These are phyloP conservation scores for Emmonsiellopsis sp. DNA, from an alignment of 2,329 filamentous ascomycete genomes.

Conservation along the genomic window DNA sequence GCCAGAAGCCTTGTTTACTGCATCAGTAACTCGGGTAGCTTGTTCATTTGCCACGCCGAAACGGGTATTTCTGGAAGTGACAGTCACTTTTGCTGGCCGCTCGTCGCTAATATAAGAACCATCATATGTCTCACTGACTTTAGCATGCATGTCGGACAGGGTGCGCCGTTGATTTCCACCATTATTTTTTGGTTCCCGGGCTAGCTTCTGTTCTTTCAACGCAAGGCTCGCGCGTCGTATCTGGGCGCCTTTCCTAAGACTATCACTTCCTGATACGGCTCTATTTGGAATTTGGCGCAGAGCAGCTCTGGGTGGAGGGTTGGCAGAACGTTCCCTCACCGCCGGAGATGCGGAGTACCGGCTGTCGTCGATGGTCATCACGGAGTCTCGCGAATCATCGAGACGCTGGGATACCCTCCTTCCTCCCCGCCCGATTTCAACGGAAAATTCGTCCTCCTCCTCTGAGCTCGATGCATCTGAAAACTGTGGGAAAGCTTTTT, in stretches of 20 bases:
- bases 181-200: slow-evolving; percentile 28
- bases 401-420: slow-evolving; percentile 27
- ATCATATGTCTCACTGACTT: slow-evolving; percentile 44
- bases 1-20: slow-evolving; percentile 29
- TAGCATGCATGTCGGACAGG: slow-evolving; percentile 49
- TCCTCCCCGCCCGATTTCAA: slow-evolving; percentile 49
- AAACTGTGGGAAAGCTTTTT: slow-evolving; percentile 41
- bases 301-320: slow-evolving; percentile 27
- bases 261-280: slow-evolving; percentile 19
- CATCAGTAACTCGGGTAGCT: slow-evolving; percentile 31
- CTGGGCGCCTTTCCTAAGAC: slow-evolving; percentile 33
- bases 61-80: slow-evolving; percentile 45
- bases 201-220: slow-evolving; percentile 33
- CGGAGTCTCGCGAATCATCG: slow-evolving; percentile 43
- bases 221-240: slow-evolving; percentile 30
- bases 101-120: slow-evolving; percentile 44
- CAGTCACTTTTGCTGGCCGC: slow-evolving; percentile 34
- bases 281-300: slow-evolving; percentile 21
- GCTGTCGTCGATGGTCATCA: slow-evolving; percentile 41
- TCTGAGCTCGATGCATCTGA: slow-evolving; percentile 34
- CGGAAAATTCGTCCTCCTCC: slow-evolving; percentile 41
- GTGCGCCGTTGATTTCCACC: slow-evolving; percentile 37
- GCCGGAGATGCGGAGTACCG: slow-evolving; percentile 32
- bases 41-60: slow-evolving; percentile 42
- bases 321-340: slow-evolving; percentile 16